These are phyloP conservation scores for Trametes elegans DNA, from an alignment of 768 basidiomycete species.

Conservation along the genomic window DNA sequence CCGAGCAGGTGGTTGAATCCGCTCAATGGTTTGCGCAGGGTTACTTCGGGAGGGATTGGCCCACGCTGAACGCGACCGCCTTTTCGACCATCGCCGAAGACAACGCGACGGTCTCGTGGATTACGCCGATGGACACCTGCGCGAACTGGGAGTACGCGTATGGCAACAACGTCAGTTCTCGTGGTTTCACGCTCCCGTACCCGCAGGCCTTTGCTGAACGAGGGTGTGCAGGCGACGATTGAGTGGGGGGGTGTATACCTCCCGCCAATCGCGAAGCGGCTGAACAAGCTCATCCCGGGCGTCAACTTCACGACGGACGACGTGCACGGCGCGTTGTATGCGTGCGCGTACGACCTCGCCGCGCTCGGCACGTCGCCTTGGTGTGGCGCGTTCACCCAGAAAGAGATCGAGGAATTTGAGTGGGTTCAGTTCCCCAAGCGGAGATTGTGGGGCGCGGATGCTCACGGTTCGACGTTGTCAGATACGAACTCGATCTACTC, in stretches of 20 bases:
- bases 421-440: not conserved
- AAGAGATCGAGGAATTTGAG: constrained; percentile 38
- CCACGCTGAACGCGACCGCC: constrained; percentile 24
- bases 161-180: constrained; percentile 29
- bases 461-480: too few relatives aligned
- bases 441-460: not conserved
- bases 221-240: constrained; percentile 16
- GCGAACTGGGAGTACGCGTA: constrained; percentile 33
- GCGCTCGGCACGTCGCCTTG: constrained; percentile 37
- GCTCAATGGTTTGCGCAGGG: constrained; percentile 41
- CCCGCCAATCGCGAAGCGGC: constrained; percentile 34
- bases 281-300: constrained; percentile 34
- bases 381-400: constrained; percentile 37
- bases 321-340: constrained; percentile 41
- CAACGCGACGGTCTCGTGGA: constrained; percentile 37
- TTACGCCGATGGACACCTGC: constrained; percentile 42
- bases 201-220: not conserved
- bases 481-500: constrained; percentile 39
- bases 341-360: constrained; percentile 42
- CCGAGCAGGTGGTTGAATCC: constrained; percentile 37
- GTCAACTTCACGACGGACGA: constrained; percentile 34
- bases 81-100: constrained; percentile 35
- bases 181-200: not conserved
- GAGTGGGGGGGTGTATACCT: constrained; percentile 37
- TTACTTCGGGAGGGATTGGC: constrained; percentile 36